Conservation (phyloP, 164 flowering plant genomes). For the Nymphaea colorata region DNA sequence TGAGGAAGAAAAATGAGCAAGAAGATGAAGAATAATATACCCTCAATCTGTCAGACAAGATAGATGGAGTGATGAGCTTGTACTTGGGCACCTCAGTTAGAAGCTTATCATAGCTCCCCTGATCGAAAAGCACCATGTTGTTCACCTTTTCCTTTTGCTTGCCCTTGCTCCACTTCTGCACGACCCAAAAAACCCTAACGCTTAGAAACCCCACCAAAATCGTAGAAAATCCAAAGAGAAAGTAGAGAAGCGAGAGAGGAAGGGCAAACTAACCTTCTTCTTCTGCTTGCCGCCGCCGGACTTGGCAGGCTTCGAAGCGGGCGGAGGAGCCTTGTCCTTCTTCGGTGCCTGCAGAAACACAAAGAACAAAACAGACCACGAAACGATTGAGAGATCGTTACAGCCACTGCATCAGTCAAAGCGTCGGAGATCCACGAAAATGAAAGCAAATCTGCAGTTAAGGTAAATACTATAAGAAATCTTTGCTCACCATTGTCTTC, state of each 20-base stretch:
- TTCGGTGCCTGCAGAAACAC: constrained; percentile 10
- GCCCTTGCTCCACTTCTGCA: constrained; percentile 10
- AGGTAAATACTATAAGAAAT: too few relatives aligned
- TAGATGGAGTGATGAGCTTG: constrained; percentile 42
- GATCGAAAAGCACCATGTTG: constrained; percentile 40
- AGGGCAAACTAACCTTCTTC: constrained; percentile 11
- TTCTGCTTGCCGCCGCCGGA: constrained; percentile 19
- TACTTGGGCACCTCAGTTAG: constrained; percentile 33
- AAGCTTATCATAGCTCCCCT: constrained; percentile 38
- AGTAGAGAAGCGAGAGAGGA: not conserved
- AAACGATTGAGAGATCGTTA: not conserved
- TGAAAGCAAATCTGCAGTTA: not conserved
- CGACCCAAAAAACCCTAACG: not conserved
- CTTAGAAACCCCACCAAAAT: not conserved
- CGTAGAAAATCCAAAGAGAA: not conserved
- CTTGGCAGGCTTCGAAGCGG: constrained; percentile 16
- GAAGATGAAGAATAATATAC: constrained; percentile 11
- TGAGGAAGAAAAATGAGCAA: not conserved
- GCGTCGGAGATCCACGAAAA: not conserved
- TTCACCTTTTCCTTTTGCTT: constrained; percentile 11
- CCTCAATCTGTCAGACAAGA: constrained; percentile 38
- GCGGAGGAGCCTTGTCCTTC: constrained; percentile 19
- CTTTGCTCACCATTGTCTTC: too few relatives aligned
- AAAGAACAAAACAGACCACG: not conserved
- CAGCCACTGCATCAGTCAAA: too few relatives aligned